phyloP scores from a whole-genome alignment of 1,284 basidiomycete genomes.

The Puccinia coronata region DNA sequence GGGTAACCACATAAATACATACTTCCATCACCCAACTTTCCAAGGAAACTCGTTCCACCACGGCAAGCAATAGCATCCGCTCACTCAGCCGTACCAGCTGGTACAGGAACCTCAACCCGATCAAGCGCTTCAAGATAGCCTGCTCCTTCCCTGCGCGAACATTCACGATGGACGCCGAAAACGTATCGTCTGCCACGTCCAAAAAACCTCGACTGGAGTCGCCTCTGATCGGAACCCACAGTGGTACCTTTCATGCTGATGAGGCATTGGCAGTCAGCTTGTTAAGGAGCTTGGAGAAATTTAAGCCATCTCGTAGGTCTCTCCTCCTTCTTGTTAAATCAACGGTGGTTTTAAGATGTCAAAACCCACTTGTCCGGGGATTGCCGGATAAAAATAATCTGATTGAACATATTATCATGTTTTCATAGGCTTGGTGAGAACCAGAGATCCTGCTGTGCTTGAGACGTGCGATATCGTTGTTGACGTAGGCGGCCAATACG shows the following conservation, averaged over 20 bases:
- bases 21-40: background rate
- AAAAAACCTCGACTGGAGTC: conserved; percentile 33
- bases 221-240: conserved; percentile 80
- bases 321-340: background rate
- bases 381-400: conserved; percentile 29
- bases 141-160: background rate
- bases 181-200: background rate
- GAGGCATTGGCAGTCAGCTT: conserved; percentile 92
- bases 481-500: conserved; percentile 93
- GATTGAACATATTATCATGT: background rate
- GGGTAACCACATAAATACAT: no score
- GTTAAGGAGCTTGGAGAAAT: conserved; percentile 74
- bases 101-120: background rate
- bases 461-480: conserved; percentile 92
- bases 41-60: background rate
- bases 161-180: conserved; percentile 21
- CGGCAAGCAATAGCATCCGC: conserved; percentile 1
- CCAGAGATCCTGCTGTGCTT: conserved; percentile 76
- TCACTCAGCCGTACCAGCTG: conserved; percentile 12
- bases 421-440: conserved; percentile 70
- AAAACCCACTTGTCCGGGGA: background rate
- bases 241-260: conserved; percentile 94
- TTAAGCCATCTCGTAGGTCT: conserved; percentile 70
- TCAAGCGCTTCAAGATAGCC: background rate
- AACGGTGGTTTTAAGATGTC: background rate